Conservation (phyloP, 768 basidiomycete species). For the Russula dissimulans region DNA sequence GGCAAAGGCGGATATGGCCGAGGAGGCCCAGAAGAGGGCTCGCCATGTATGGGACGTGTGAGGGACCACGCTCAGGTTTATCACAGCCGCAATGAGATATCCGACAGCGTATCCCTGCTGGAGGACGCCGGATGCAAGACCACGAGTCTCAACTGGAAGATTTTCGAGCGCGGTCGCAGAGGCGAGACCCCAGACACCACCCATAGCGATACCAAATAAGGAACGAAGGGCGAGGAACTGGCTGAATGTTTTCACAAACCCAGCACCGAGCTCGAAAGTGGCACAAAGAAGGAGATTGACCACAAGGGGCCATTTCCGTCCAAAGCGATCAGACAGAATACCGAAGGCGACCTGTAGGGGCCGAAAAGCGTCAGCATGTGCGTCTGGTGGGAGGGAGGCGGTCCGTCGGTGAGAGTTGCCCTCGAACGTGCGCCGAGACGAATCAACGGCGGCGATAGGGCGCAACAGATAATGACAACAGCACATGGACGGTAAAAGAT, state of each 20-base stretch:
- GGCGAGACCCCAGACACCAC: slow-evolving; percentile 82
- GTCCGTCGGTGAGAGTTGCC: background rate
- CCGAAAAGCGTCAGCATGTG: background rate
- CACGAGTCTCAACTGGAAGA: slow-evolving; percentile 78
- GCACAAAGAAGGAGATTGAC: slow-evolving; percentile 62
- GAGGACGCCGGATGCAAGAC: slow-evolving; percentile 75
- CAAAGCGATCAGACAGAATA: slow-evolving; percentile 74
- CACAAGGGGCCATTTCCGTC: slow-evolving; percentile 90
- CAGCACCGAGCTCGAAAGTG: slow-evolving; percentile 68
- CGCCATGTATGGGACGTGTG: slow-evolving; percentile 45
- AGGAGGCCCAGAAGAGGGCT: slow-evolving; percentile 69
- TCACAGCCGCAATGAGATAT: slow-evolving; percentile 73
- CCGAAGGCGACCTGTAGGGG: slow-evolving; percentile 56
- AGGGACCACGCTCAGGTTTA: slow-evolving; percentile 61
- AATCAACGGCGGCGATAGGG: background rate
- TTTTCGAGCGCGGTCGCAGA: slow-evolving; percentile 81
- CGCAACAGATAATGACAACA: background rate
- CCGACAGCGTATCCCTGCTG: slow-evolving; percentile 92
- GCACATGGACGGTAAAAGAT: background rate
- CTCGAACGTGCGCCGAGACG: background rate
- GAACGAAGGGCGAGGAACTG: slow-evolving; percentile 81
- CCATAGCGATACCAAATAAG: slow-evolving; percentile 84
- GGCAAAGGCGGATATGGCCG: slow-evolving; percentile 65
- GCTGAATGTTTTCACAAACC: slow-evolving; percentile 66
- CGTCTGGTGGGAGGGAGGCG: too few species aligned